Conservation (phyloP, 176 grass and related monocot species). For the bread wheat (Triticum aestivum) region DNA sequence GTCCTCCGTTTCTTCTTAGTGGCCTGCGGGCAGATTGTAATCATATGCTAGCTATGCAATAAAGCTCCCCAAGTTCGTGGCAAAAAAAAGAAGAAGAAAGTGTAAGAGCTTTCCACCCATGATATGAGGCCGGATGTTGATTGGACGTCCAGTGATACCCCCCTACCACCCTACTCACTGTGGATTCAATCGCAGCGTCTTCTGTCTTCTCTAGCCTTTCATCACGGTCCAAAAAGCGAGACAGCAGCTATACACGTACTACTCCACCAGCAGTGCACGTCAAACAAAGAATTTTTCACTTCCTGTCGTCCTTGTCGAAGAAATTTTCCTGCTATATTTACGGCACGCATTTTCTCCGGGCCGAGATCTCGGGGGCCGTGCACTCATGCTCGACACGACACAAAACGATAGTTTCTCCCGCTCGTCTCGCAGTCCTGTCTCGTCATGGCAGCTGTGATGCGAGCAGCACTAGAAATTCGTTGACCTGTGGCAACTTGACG, state of each 20-base stretch:
- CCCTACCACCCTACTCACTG: neutral
- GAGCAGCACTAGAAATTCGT: neutral
- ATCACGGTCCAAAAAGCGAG: conserved; percentile 1
- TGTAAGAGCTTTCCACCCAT: neutral
- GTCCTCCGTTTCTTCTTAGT: too few species aligned
- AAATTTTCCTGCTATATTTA: conserved; percentile 27
- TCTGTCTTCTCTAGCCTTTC: conserved; percentile 6
- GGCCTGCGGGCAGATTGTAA: too few species aligned
- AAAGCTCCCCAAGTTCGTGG: too few species aligned
- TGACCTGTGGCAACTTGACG: neutral
- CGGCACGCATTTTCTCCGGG: neutral
- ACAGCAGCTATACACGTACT: neutral
- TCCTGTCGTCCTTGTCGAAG: conserved; percentile 24
- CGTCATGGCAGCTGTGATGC: neutral
- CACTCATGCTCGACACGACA: neutral
- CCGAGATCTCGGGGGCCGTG: neutral
- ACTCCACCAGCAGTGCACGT: neutral
- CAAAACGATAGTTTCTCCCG: neutral
- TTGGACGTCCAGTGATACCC: conserved; percentile 14
- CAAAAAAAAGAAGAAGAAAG: neutral
- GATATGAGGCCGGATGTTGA: conserved; percentile 2
- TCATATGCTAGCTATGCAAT: too few species aligned
- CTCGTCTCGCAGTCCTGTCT: conserved; percentile 19
- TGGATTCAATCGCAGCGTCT: neutral
- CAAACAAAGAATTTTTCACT: neutral